Evolutionary conservation across 2,329 filamentous ascomycete species (phyloP).

Genomic region (Microcera coccophila): DNA sequence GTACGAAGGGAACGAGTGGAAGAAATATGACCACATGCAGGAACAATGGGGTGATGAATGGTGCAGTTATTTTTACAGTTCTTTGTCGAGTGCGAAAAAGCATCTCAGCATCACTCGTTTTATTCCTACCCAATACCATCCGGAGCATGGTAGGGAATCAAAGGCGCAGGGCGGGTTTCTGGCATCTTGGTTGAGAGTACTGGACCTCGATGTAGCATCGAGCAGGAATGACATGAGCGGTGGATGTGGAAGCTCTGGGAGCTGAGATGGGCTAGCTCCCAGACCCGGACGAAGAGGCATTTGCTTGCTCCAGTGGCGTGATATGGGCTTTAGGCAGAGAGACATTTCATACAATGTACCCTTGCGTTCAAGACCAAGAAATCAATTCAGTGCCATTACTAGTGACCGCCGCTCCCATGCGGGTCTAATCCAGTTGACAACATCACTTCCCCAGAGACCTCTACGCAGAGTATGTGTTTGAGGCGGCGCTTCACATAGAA

Average conservation of each 20-base stretch:
- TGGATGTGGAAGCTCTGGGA: slow-evolving; percentile 27
- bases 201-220: slow-evolving; percentile 10
- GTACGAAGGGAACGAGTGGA: slow-evolving; percentile 7
- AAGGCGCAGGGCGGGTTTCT: slow-evolving; percentile 19
- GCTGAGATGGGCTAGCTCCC: slow-evolving; percentile 29
- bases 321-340: neutral
- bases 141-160: slow-evolving; percentile 23
- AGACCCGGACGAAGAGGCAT: slow-evolving; percentile 5
- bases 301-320: neutral
- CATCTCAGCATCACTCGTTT: slow-evolving; percentile 22
- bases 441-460: too few relatives aligned
- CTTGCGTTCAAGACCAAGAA: neutral
- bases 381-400: too few relatives aligned
- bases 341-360: slow-evolving; percentile 5
- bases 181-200: slow-evolving; percentile 13
- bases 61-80: slow-evolving; percentile 7
- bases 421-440: too few relatives aligned
- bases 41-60: slow-evolving; percentile 23
- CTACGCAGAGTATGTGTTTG: too few relatives aligned
- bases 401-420: too few relatives aligned
- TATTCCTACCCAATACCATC: slow-evolving; percentile 23
- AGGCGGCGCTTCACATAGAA: too few relatives aligned
- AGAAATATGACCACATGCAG: slow-evolving; percentile 26
- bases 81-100: slow-evolving; percentile 14
- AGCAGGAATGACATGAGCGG: slow-evolving; percentile 12